Evolutionary conservation across 176 grass and related monocot genomes (phyloP), one percentile per base, ranked within the genome.

Genomic region (Secale cereale): DNA sequence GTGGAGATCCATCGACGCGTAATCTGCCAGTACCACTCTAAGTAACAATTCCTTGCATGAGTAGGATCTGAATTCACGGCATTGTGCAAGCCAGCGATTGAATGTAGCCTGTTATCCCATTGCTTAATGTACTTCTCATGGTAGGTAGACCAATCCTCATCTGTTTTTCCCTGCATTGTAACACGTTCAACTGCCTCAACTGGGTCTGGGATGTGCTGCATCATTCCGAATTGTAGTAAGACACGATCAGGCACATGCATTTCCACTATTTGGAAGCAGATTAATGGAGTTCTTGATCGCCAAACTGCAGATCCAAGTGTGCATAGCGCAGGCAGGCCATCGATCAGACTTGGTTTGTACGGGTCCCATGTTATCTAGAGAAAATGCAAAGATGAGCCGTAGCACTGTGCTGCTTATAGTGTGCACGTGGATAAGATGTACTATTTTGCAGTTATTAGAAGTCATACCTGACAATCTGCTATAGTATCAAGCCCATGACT

Each of bases 191-290:
- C 65, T 65, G 61, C 72, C 69, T 87, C 85, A 75, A 84, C 75
- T 31, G 16, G 26, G 45, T 80, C 76, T 60, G 89, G 89, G 64
- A 91, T 87, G 29, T 91, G 89, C 46, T 87, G 85, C 27, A 81
- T 19, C 85, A 87, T 91, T 67, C 89, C 85, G 36, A 91, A 87
- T 40, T 91, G 85, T 80, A 83, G 75, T 28, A 87, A 80, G 28
- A 80, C 81, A 32, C 81, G 89, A 83, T 87, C 85, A 43, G 85
- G 89, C 28, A 80, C 85, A 76, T 90, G 80, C 85, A 90, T 91
- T 83, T 91, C 89, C 68, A 87, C 85, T 61, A 91, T 80, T 40
- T 87, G 85, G 81, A 87, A 87, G 85, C 85, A 87, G 85, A 87
- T 91, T 45, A 87, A 74, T 13, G 89, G 85, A 69, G 68, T 80